Evolutionary conservation across 805 yeast species (phyloP).

Genomic region (Wickerhamiella bombiphila): DNA sequence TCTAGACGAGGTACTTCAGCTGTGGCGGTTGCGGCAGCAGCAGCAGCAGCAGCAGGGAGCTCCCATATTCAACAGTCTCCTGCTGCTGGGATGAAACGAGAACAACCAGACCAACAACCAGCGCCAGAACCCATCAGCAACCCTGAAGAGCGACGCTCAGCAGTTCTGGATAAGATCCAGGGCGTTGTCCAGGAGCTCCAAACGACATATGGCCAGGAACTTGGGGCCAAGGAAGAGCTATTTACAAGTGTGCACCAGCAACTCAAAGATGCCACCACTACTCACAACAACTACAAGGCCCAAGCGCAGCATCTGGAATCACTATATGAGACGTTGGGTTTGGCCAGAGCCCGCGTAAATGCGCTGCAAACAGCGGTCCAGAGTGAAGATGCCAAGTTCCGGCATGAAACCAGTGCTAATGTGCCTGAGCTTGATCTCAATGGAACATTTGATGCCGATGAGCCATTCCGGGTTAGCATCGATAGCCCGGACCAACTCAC

Average conservation of each 20-base stretch:
- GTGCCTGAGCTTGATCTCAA: constrained; percentile 9
- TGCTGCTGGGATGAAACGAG: not conserved
- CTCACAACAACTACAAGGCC: constrained; percentile 12
- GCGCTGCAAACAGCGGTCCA: constrained; percentile 49
- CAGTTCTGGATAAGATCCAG: constrained; percentile 38
- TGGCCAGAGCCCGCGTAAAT: constrained; percentile 3
- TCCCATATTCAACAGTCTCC: too few species aligned
- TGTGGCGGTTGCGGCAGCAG: not conserved
- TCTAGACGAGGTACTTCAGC: not conserved
- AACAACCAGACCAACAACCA: not conserved
- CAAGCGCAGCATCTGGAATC: not conserved
- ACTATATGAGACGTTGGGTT: not conserved
- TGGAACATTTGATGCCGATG: constrained; percentile 42
- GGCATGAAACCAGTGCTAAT: constrained; percentile 21
- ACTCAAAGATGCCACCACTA: constrained; percentile 41
- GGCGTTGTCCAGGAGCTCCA: constrained; percentile 38
- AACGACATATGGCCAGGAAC: constrained; percentile 43
- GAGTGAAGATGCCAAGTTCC: constrained; percentile 47
- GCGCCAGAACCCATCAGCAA: not conserved
- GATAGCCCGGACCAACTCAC: constrained; percentile 3
- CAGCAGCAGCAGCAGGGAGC: not conserved
- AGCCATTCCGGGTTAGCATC: constrained; percentile 54
- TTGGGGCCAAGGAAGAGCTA: constrained; percentile 36
- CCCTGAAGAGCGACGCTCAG: constrained; percentile 24
- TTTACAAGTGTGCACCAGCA: constrained; percentile 40